Conservation (phyloP, 768 basidiomycete species). For the Pleurotus pulmonarius region DNA sequence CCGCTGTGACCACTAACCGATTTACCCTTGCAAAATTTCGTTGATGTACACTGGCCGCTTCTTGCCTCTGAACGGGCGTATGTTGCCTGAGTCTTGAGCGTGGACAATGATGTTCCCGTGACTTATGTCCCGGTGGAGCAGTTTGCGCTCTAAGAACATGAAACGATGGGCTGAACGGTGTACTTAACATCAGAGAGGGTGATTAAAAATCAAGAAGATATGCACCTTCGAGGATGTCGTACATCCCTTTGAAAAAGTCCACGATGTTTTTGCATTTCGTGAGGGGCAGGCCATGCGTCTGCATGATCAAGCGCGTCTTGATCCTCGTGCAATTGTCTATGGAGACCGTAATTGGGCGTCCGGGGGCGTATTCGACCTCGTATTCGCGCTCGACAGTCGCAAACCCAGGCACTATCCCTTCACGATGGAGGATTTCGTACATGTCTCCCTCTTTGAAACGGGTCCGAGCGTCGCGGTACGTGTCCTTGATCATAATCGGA, state of each 20-base stretch:
- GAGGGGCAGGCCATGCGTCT: constrained; percentile 2
- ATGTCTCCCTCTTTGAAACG: background rate
- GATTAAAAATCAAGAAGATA: background rate
- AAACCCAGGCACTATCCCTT: background rate
- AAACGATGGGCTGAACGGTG: constrained; percentile 7
- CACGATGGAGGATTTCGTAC: background rate
- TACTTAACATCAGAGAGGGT: background rate
- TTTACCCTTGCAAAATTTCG: background rate
- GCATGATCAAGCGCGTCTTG: constrained; percentile 7
- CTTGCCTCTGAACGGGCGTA: background rate
- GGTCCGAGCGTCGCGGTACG: background rate
- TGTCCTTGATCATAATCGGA: background rate
- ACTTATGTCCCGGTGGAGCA: constrained; percentile 24
- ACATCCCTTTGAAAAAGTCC: constrained; percentile 7
- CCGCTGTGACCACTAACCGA: background rate
- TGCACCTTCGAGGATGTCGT: constrained; percentile 9
- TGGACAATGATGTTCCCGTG: constrained; percentile 21
- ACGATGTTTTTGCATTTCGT: constrained; percentile 2
- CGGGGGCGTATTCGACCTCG: background rate
- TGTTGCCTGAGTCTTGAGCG: background rate
- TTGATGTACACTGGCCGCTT: constrained; percentile 6
- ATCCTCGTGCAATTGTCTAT: background rate
- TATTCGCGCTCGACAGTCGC: constrained; percentile 4
- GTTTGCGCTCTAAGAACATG: constrained; percentile 5
- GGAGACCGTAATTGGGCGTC: background rate